Evolutionary conservation across 106 monocot genomes (phyloP).

Genomic region (Platanthera zijinensis): DNA sequence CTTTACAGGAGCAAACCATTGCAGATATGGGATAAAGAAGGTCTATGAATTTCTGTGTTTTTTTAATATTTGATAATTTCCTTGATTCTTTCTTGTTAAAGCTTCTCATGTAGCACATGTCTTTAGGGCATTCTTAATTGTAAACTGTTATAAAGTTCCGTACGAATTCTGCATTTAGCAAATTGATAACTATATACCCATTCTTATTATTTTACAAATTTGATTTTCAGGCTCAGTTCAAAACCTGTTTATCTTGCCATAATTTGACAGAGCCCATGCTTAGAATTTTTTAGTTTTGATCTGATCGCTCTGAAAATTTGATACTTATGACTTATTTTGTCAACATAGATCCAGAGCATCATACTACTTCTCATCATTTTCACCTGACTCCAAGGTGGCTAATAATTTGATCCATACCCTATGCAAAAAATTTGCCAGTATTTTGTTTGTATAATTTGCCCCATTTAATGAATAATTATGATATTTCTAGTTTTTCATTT

Average conservation of each 20-base stretch:
- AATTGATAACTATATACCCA: neutral
- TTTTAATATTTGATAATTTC: neutral
- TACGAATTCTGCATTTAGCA: neutral
- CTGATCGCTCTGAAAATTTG: neutral
- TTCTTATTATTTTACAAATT: neutral
- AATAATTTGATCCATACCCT: neutral
- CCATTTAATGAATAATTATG: neutral
- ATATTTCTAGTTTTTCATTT: neutral
- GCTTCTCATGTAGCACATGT: neutral
- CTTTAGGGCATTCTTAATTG: neutral
- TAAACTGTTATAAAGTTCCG: neutral
- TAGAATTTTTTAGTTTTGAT: neutral
- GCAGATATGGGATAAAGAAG: slow-evolving; percentile 99
- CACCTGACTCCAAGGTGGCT: neutral
- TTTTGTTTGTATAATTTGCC: neutral
- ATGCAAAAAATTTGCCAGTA: neutral
- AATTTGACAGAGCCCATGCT: neutral
- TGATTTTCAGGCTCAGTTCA: neutral
- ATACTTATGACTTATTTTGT: neutral
- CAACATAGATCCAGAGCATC: neutral
- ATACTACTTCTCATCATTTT: neutral
- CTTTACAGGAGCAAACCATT: slow-evolving; percentile 87
- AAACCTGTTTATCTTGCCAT: neutral
- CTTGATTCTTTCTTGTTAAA: neutral
- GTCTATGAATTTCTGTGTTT: slow-evolving; percentile 21